These are phyloP conservation scores for Spatholobus suberectus DNA, from an alignment of 306 rosid species.

Conservation along the genomic window DNA sequence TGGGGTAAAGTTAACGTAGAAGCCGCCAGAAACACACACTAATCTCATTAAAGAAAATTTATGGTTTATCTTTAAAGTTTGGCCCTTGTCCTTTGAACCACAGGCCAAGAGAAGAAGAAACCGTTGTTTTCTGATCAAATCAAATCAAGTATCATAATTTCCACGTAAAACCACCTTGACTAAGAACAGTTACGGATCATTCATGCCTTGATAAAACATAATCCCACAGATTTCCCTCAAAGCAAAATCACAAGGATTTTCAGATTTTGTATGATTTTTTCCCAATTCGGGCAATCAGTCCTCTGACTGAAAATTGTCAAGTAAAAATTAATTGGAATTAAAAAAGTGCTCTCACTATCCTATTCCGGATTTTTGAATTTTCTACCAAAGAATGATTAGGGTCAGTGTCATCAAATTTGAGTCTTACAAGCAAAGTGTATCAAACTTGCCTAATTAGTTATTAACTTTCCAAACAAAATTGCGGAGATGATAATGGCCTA, in stretches of 20 bases:
- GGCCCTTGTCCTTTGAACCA: slow-evolving; percentile 23
- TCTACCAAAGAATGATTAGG: neutral
- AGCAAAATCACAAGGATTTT: slow-evolving; percentile 7
- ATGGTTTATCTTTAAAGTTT: neutral
- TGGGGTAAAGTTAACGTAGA: neutral
- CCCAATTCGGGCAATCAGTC: neutral
- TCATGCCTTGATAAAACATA: neutral
- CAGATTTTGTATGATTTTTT: neutral
- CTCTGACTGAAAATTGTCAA: neutral
- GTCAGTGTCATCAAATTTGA: neutral
- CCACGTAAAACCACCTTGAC: slow-evolving; percentile 11
- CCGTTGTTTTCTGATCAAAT: neutral
- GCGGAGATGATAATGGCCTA: neutral
- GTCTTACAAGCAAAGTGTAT: neutral
- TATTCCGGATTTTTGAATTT: neutral
- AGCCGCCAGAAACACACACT: neutral
- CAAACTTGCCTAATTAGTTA: neutral
- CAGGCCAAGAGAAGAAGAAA: slow-evolving; percentile 3
- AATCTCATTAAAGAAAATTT: neutral
- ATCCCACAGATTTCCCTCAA: neutral
- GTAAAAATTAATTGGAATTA: neutral
- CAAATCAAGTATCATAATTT: slow-evolving; percentile 15
- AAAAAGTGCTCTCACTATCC: neutral
- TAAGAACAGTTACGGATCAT: neutral
- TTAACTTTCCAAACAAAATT: neutral